Evolutionary conservation across 768 basidiomycete genomes (phyloP).

Genomic region (Holtermanniella nyarrowii): DNA sequence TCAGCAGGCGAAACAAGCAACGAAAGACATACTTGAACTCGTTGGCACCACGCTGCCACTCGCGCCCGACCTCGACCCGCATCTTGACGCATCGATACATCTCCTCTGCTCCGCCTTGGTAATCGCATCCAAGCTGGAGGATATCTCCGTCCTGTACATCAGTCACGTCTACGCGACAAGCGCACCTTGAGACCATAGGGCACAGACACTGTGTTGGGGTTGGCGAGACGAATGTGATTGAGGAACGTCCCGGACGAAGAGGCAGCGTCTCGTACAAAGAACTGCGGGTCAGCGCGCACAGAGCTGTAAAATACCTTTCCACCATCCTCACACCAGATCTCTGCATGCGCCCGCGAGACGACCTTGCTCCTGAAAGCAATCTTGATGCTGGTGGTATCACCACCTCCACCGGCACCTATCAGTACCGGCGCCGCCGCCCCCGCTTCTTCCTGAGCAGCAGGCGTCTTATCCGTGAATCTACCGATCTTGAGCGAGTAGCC

Average conservation of each 20-base stretch:
- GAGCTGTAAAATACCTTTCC: slow-evolving; percentile 39
- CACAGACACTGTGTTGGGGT: slow-evolving; percentile 69
- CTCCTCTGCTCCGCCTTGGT: slow-evolving; percentile 93
- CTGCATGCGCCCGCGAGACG: slow-evolving; percentile 85
- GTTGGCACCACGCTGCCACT: slow-evolving; percentile 82
- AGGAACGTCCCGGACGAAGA: slow-evolving; percentile 85
- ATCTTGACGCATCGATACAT: slow-evolving; percentile 97
- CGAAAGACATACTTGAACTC: slow-evolving; percentile 68
- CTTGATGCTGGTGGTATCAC: slow-evolving; percentile 55
- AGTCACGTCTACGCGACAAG: background rate
- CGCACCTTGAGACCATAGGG: slow-evolving; percentile 57
- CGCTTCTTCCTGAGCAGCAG: background rate
- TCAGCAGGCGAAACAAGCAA: background rate
- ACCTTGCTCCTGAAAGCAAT: slow-evolving; percentile 94
- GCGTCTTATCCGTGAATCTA: slow-evolving; percentile 76
- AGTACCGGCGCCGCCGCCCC: slow-evolving; percentile 1
- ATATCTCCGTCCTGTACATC: slow-evolving; percentile 66
- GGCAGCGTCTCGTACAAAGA: slow-evolving; percentile 84
- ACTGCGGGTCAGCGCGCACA: slow-evolving; percentile 43
- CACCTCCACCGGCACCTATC: slow-evolving; percentile 38
- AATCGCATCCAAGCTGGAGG: slow-evolving; percentile 90
- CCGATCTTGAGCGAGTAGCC: slow-evolving; percentile 61
- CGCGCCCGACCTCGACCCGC: slow-evolving; percentile 73
- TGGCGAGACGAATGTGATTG: slow-evolving; percentile 81
- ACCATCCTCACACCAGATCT: slow-evolving; percentile 63